These are phyloP conservation scores for Fusarium sp. DNA, from an alignment of 2,329 filamentous ascomycete species.

Conservation along the genomic window DNA sequence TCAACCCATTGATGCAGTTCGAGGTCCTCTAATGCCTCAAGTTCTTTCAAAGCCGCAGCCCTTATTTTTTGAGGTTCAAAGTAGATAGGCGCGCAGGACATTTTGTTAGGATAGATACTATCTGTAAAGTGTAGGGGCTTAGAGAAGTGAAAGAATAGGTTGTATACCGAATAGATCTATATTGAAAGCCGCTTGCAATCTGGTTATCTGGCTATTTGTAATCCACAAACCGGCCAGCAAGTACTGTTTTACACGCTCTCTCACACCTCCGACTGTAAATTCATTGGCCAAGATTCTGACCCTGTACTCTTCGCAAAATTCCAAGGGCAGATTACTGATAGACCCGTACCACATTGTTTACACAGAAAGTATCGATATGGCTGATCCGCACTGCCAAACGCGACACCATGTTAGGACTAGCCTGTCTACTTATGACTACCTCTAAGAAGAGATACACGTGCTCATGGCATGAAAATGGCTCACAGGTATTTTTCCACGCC, in stretches of 20 bases:
- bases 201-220: too few species aligned
- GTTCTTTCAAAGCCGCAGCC: neutral
- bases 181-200: too few species aligned
- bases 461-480: neutral
- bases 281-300: too few species aligned
- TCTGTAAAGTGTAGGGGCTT: neutral
- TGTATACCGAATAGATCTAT: too few species aligned
- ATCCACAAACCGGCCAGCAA: too few species aligned
- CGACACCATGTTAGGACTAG: neutral
- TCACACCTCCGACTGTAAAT: too few species aligned
- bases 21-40: neutral
- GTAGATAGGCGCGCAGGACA: neutral
- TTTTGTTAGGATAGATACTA: neutral
- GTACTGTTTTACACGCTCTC: too few species aligned
- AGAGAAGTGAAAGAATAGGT: neutral
- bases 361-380: neutral
- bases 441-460: neutral
- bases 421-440: neutral
- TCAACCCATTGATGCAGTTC: too few species aligned
- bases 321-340: too few species aligned
- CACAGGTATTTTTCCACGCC: neutral
- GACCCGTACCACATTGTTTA: too few species aligned
- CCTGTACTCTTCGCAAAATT: too few species aligned
- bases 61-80: neutral
- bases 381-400: neutral